Base-by-base conservation (phyloP, 345 rosid genomes). In the Sonneratia caseolaris region DNA sequence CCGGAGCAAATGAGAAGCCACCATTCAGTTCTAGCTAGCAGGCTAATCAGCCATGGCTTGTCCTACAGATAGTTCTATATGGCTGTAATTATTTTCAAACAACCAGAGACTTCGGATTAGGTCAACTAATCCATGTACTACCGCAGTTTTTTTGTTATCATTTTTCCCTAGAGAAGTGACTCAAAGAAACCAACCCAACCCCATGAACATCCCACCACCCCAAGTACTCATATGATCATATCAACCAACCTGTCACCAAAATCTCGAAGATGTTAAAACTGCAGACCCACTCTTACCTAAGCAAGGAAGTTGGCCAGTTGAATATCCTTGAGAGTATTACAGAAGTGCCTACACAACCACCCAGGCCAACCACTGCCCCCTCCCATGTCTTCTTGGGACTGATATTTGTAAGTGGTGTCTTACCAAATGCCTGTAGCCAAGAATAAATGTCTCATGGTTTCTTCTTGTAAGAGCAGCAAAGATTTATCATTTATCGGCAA, bases 371-470 rank as follows among this genome's bases (percentile, higher is more conserved):
- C 64, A 87, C 70, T 70, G 96, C 83, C 73, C 98, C 98, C 81
- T 91, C 98, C 98, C 98, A 91, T 68, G 98, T 91, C 85, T 91
- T 91, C 81, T 91, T 91, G 3, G 97, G 98, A 79, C 98, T 91
- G 70, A 91, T 81, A 78, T 76, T 87, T 61, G 89, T 89, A 71
- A 93, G 91, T 19, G 85, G 90, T 5, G 96, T 91, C 82, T 82
- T 85, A 45, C 98, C 97, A 84, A 89, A 87, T 76, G 88, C 85
- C 98, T 93, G 91, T 81, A 80, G 64, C 35, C 38, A 36, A 40
- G 38, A 70, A 53, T 71, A 72, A 68, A 77, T 42, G 7, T 59
- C 77, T 70, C 70, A 10, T 12, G 24, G 65, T n/a, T 72, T 38
- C n/a, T n/a, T 24, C 53, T 45, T 36, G 56, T 48, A 64, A 13